Percentiles rank a stretch among this genome's conserved stretches.
phyloP scores from a whole-genome alignment of 148 eudicot genomes.

The Persicaria tinctoria region DNA sequence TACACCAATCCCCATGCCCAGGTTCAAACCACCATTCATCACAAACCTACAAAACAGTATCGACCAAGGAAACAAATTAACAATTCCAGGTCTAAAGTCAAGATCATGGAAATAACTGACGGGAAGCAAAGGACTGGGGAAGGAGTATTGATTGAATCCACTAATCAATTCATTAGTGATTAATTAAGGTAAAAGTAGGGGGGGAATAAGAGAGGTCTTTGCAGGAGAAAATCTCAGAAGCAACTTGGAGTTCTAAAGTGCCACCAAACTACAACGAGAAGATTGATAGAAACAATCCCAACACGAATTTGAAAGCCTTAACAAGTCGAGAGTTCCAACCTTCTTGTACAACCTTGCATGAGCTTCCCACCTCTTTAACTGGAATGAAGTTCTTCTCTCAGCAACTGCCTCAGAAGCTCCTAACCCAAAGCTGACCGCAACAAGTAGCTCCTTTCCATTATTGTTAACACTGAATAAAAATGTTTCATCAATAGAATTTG shows the following conservation, averaged over 20 bases:
- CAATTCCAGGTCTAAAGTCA: not conserved
- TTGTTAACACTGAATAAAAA: conserved; percentile 61
- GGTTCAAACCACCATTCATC: conserved; percentile 89
- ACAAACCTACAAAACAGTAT: conserved; percentile 43
- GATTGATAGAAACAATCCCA: not conserved
- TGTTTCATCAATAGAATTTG: conserved; percentile 13
- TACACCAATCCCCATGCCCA: conserved; percentile 96
- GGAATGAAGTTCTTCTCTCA: conserved; percentile 67
- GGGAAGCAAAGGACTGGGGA: not conserved
- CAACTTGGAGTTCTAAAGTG: not conserved
- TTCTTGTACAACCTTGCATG: conserved; percentile 82
- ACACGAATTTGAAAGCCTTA: not conserved
- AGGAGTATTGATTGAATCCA: not conserved
- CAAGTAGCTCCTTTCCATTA: conserved; percentile 79
- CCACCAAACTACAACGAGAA: not conserved
- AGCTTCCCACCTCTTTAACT: conserved; percentile 84
- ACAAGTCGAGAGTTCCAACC: conserved; percentile 28
- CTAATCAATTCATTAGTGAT: not conserved
- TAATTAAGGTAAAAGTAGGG: not conserved
- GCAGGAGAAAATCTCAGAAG: not conserved
- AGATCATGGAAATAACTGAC: not conserved
- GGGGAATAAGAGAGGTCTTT: not conserved
- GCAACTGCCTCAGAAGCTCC: conserved; percentile 90
- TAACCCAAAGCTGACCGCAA: conserved; percentile 83
- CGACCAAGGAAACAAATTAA: conserved; percentile 3